A percentile compares a stretch with the other conserved stretches of the same genome.
phyloP scores from a whole-genome alignment of 2,329 filamentous ascomycete species.

The Apiospora aurea region DNA sequence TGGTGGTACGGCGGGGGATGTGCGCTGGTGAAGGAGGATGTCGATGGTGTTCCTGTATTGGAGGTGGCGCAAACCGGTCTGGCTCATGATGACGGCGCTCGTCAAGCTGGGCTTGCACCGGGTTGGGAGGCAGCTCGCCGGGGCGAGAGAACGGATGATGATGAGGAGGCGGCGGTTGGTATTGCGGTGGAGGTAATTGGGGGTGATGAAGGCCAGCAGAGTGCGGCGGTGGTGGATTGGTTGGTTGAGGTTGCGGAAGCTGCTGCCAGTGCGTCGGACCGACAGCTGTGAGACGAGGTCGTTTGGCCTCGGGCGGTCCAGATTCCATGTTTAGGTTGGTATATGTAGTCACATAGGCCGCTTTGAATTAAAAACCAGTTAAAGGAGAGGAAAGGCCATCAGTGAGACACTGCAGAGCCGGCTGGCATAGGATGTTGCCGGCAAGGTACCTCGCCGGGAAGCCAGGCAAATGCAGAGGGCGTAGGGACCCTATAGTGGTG shows the following conservation, averaged over 20 bases:
- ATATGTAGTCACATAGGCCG: constrained; percentile 41
- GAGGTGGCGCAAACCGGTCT: constrained; percentile 54
- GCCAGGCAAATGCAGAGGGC: constrained; percentile 25
- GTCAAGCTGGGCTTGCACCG: constrained; percentile 55
- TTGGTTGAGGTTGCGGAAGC: constrained; percentile 56
- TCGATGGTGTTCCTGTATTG: constrained; percentile 62
- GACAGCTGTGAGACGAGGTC: constrained; percentile 59
- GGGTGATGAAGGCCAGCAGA: constrained; percentile 46
- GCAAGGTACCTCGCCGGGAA: constrained; percentile 30
- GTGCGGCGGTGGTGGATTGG: constrained; percentile 44
- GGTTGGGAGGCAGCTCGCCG: constrained; percentile 46
- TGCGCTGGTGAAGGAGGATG: constrained; percentile 55
- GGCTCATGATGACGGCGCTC: constrained; percentile 65
- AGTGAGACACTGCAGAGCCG: constrained; percentile 36
- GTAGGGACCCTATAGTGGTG: constrained; percentile 27
- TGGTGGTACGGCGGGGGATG: constrained; percentile 47
- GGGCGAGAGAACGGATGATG: constrained; percentile 47
- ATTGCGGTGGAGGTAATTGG: constrained; percentile 48
- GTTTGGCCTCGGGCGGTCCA: constrained; percentile 65
- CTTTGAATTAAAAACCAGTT: constrained; percentile 29
- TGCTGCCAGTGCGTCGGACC: constrained; percentile 52
- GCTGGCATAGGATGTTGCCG: constrained; percentile 35
- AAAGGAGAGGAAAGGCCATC: constrained; percentile 23
- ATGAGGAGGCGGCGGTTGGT: constrained; percentile 38
- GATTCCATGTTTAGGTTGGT: constrained; percentile 65